phyloP scores from a whole-genome alignment of 2,329 filamentous ascomycete genomes.

The Malbranchea cinnamomea region DNA sequence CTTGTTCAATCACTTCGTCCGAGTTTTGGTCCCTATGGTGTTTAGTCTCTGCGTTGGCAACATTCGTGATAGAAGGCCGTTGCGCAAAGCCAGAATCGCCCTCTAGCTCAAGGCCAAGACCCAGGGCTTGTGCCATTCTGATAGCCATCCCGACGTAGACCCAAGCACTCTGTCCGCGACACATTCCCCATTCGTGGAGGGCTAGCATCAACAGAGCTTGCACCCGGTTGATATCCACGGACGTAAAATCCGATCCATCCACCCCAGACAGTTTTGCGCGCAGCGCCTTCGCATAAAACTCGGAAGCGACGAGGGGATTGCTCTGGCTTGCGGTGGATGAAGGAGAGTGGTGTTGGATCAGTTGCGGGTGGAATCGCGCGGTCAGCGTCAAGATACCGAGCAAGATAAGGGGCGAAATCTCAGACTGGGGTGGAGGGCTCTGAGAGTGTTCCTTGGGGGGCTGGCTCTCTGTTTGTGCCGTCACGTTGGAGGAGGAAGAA shows the following conservation, averaged over 20 bases:
- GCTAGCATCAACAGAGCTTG: conserved; percentile 43
- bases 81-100: conserved; percentile 26
- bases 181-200: conserved; percentile 43
- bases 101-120: conserved; percentile 30
- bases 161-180: conserved; percentile 38
- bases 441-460: conserved; percentile 17
- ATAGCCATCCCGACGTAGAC: conserved; percentile 33
- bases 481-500: not conserved
- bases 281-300: conserved; percentile 40
- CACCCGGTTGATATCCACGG: conserved; percentile 34
- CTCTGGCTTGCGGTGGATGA: conserved; percentile 26
- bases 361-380: conserved; percentile 37
- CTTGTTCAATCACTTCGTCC: conserved; percentile 38
- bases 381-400: conserved; percentile 42
- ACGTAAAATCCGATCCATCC: conserved; percentile 26
- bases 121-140: conserved; percentile 31
- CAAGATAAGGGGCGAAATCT: conserved; percentile 35
- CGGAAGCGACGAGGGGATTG: conserved; percentile 36
- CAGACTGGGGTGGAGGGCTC: conserved; percentile 17
- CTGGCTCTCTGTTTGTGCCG: conserved; percentile 10
- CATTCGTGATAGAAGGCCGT: conserved; percentile 3
- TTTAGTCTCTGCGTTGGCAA: conserved; percentile 20
- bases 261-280: conserved; percentile 31
- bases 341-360: conserved; percentile 36
- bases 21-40: conserved; percentile 23